A percentile compares a stretch with the other conserved stretches of the same genome.
Conservation (phyloP, 2,329 filamentous ascomycete species). For the Zymoseptoria brevis region DNA sequence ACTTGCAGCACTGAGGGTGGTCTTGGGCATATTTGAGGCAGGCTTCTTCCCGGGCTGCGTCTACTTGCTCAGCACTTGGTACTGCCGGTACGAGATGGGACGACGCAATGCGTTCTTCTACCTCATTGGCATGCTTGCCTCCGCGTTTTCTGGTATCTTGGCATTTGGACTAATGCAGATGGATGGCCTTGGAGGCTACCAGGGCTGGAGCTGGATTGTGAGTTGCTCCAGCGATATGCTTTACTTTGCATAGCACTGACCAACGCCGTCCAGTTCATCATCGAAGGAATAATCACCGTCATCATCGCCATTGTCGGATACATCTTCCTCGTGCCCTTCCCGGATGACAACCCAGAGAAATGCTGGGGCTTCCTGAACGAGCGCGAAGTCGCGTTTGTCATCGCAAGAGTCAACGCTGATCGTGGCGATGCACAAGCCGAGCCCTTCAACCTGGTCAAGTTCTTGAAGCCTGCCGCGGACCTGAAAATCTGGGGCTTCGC, state of each 20-base stretch:
- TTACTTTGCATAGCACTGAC: too few species aligned
- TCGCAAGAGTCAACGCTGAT: constrained; percentile 43
- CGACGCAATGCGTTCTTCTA: constrained; percentile 39
- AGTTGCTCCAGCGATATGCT: neutral
- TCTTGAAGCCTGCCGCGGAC: constrained; percentile 41
- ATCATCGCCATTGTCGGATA: constrained; percentile 34
- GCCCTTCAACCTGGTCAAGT: constrained; percentile 41
- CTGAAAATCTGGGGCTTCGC: constrained; percentile 48
- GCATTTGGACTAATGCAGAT: constrained; percentile 24
- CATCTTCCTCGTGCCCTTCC: constrained; percentile 40
- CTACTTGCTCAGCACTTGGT: constrained; percentile 22
- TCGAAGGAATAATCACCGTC: constrained; percentile 34
- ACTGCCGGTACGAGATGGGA: constrained; percentile 23
- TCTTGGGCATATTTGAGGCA: constrained; percentile 53
- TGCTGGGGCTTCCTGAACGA: constrained; percentile 37
- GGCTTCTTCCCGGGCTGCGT: constrained; percentile 27
- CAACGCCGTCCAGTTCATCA: constrained; percentile 27
- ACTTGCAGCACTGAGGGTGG: constrained; percentile 46
- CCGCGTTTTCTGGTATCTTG: constrained; percentile 37
- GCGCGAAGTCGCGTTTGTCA: constrained; percentile 39
- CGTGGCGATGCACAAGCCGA: constrained; percentile 43
- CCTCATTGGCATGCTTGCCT: constrained; percentile 39
- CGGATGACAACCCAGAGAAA: constrained; percentile 32
- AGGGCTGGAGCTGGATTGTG: constrained; percentile 37
- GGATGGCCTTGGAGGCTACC: constrained; percentile 41